phyloP scores from a whole-genome alignment of 257 asterid species.

The Nicotiana tomentosiformis region DNA sequence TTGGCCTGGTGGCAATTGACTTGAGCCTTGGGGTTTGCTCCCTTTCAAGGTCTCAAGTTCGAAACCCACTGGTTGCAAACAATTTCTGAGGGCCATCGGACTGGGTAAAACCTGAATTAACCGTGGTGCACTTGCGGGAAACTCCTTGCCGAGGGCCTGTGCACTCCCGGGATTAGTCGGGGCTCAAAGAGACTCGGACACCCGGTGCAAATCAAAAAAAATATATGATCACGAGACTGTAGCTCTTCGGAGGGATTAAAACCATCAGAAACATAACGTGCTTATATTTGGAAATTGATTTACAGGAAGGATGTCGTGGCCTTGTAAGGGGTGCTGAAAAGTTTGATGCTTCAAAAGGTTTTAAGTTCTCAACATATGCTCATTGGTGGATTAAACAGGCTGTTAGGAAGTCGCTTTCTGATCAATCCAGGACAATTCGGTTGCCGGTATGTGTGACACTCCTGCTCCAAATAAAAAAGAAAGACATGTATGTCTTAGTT shows the following conservation, averaged over 20 bases:
- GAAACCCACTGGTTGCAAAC: too few relatives aligned
- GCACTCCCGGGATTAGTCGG: too few relatives aligned
- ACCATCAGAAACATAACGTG: background rate
- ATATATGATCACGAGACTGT: background rate
- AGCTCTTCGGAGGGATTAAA: slow-evolving; percentile 2
- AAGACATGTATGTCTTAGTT: slow-evolving; percentile 1
- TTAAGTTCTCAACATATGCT: slow-evolving; percentile 92
- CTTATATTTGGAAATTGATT: slow-evolving; percentile 12
- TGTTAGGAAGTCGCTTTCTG: slow-evolving; percentile 33
- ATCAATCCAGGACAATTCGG: slow-evolving; percentile 35
- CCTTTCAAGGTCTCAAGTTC: too few relatives aligned
- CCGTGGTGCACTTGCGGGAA: too few relatives aligned
- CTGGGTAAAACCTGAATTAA: too few relatives aligned
- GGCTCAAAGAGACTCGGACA: too few relatives aligned
- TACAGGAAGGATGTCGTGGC: slow-evolving; percentile 90
- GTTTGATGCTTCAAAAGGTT: slow-evolving; percentile 86
- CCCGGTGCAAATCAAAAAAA: too few relatives aligned
- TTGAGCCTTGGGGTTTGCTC: too few relatives aligned
- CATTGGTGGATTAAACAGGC: slow-evolving; percentile 97
- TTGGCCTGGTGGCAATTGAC: too few relatives aligned
- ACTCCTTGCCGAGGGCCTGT: too few relatives aligned
- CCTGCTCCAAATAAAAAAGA: background rate
- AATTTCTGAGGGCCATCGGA: too few relatives aligned
- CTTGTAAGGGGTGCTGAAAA: slow-evolving; percentile 86
- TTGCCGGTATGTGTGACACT: slow-evolving; percentile 26